Percentiles rank a stretch among this genome's conserved stretches.
Conservation (phyloP, 495 filamentous ascomycete species). For the Patellaria atrata region DNA sequence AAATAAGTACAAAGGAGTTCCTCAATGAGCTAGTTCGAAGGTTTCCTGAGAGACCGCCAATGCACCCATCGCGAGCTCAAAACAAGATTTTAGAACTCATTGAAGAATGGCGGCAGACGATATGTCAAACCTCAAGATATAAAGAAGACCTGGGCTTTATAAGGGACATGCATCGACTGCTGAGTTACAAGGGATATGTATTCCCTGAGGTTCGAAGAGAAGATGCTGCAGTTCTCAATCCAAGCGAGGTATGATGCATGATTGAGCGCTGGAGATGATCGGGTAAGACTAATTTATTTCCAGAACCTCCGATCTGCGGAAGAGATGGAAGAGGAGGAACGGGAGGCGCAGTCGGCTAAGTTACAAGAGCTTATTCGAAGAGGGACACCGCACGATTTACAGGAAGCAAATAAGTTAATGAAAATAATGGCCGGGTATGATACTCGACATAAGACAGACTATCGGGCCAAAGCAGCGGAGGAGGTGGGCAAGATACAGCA, state of each 20-base stretch:
- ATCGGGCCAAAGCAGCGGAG: conserved; percentile 91
- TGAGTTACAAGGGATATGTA: conserved; percentile 91
- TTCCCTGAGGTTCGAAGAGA: conserved; percentile 86
- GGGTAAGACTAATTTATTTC: background rate
- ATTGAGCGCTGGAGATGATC: conserved; percentile 22
- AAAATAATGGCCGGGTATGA: conserved; percentile 98
- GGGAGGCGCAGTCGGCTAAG: conserved; percentile 88
- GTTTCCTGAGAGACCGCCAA: conserved; percentile 85
- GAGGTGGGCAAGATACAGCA: conserved; percentile 86
- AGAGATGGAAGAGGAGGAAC: conserved; percentile 97
- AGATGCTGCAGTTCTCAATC: conserved; percentile 94
- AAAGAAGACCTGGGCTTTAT: conserved; percentile 95
- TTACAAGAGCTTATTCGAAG: conserved; percentile 90
- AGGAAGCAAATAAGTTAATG: conserved; percentile 94
- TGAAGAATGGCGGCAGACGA: conserved; percentile 96
- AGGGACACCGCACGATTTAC: conserved; percentile 79
- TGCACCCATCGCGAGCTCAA: conserved; percentile 76
- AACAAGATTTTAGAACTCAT: conserved; percentile 88
- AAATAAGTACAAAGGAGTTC: conserved; percentile 97
- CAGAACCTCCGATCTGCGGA: conserved; percentile 92
- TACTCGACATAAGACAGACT: conserved; percentile 88
- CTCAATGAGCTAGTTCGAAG: conserved; percentile 94
- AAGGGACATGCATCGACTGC: conserved; percentile 88
- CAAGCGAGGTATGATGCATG: conserved; percentile 75
- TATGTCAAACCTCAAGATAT: conserved; percentile 93